Evolutionary conservation across 2,329 filamentous ascomycete genomes (phyloP), one percentile per base, ranked within the genome.

Genomic region (Alternaria gansuensis): DNA sequence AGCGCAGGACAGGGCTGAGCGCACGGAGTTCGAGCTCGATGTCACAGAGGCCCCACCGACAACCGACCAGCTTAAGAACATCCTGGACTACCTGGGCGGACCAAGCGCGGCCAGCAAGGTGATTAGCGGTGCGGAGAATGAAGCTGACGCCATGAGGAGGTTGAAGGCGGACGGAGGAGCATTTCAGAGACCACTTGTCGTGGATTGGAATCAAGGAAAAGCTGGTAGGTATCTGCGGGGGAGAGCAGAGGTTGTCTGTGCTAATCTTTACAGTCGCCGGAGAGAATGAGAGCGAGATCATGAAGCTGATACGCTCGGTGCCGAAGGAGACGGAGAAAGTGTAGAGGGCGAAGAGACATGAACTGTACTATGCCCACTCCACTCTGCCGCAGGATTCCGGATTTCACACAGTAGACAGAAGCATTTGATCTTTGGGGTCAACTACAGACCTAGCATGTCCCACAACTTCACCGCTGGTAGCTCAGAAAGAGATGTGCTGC

Each of bases 141-240:
- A 89, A 72, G 85, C 85, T 62, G 93, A 97, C 78, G 95, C 94
- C 2, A 67, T 97, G 73, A 90, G 85, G 79, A 90, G 86, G 79
- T 88, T 96, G 72, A 91, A 90, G 77, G 84, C 90, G 78, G 88
- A 85, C 78, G 79, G 81, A 2, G 83, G 87, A 29, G 86, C 78
- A 70, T 93, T 98, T 77, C 81, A 90, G 70, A 81, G 89, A 66
- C 94, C 94, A 26, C 80, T 97, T 76, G 91, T 95, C 81, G 94
- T 98, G 51, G 94, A 98, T 77, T 98, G 95, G 95, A 92, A 90
- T 75, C 93, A 94, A 77, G 95, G 93, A 65, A 90, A 88, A 77
- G 94, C 89, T 45, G 82, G 90, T 80, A 77, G 54, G 80, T 74
- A 48, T 24, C 17, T 17, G 48, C n/a, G 11, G 24, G 37, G 29